Percentiles rank a stretch among this genome's conserved stretches.
Evolutionary conservation across 1,284 basidiomycete genomes (phyloP).

Genomic region (Mycosarcoma mackinlayi): DNA sequence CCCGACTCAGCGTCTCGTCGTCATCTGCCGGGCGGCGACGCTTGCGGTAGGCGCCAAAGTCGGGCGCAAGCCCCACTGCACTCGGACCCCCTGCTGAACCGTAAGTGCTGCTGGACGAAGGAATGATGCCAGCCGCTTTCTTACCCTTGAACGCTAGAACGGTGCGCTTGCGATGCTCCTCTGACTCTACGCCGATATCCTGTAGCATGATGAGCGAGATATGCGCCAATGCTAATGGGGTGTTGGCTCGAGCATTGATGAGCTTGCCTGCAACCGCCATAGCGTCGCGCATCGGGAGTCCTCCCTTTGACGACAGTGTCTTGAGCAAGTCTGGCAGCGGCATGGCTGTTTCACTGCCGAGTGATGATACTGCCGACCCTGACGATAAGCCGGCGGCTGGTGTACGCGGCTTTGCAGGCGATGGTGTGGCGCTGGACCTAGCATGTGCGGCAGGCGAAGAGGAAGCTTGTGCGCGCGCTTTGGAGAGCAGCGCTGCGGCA

Average conservation of each 20-base stretch:
- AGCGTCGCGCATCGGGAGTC: constrained; percentile 50
- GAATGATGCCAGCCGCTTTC: constrained; percentile 41
- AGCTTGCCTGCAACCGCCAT: constrained; percentile 58
- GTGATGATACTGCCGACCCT: not conserved
- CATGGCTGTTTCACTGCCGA: constrained; percentile 13
- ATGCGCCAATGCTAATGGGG: constrained; percentile 31
- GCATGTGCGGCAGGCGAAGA: constrained; percentile 33
- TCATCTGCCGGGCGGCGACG: constrained; percentile 29
- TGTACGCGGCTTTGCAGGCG: constrained; percentile 18
- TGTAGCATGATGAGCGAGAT: constrained; percentile 51
- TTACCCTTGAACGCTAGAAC: constrained; percentile 54
- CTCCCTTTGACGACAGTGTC: constrained; percentile 43
- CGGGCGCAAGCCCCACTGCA: constrained; percentile 22
- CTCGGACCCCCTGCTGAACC: not conserved
- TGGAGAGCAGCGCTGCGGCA: constrained; percentile 42
- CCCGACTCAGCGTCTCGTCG: constrained; percentile 49
- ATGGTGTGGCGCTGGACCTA: constrained; percentile 19
- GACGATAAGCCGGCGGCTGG: not conserved
- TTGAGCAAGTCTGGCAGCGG: constrained; percentile 48
- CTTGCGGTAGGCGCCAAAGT: constrained; percentile 35
- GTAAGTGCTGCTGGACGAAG: not conserved
- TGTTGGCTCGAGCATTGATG: constrained; percentile 51
- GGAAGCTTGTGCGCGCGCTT: constrained; percentile 39
- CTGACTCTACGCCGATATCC: constrained; percentile 49
- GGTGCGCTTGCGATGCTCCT: constrained; percentile 48